Evolutionary conservation across 257 asterid species (phyloP).

Genomic region (Nicotiana noctiflora): DNA sequence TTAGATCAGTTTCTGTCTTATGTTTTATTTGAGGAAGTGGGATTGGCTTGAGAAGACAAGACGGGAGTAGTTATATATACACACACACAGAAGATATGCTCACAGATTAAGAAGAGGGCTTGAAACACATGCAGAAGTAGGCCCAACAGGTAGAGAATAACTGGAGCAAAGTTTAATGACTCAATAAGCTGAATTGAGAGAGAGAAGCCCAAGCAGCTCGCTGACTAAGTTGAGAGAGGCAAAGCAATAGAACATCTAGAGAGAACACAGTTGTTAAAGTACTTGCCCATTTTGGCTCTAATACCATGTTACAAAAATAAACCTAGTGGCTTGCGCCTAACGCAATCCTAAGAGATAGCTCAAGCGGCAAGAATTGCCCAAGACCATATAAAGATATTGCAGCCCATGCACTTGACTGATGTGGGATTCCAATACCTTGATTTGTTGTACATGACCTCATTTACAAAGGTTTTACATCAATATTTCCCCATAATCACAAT

Average conservation of each 20-base stretch:
- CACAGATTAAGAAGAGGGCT: neutral
- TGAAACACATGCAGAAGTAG: neutral
- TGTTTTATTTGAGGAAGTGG: neutral
- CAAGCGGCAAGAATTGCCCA: neutral
- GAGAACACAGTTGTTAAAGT: too few relatives aligned
- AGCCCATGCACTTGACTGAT: neutral
- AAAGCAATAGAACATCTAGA: neutral
- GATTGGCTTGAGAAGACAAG: neutral
- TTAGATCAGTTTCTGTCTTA: too few relatives aligned
- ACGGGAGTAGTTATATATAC: neutral
- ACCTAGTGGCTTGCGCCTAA: neutral
- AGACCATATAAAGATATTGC: neutral
- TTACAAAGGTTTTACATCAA: neutral
- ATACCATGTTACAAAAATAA: neutral
- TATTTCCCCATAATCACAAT: neutral
- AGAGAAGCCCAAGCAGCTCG: neutral
- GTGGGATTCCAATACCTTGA: neutral
- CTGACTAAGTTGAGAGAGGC: neutral
- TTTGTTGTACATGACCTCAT: neutral
- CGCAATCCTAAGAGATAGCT: neutral
- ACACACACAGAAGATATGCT: neutral
- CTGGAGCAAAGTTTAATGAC: neutral
- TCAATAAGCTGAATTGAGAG: neutral
- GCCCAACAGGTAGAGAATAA: neutral
- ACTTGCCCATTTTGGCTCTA: neutral